Percentiles rank a stretch among this genome's conserved stretches.
Conservation (phyloP, 2,329 filamentous ascomycete species). For the Chaetomium globosum region DNA sequence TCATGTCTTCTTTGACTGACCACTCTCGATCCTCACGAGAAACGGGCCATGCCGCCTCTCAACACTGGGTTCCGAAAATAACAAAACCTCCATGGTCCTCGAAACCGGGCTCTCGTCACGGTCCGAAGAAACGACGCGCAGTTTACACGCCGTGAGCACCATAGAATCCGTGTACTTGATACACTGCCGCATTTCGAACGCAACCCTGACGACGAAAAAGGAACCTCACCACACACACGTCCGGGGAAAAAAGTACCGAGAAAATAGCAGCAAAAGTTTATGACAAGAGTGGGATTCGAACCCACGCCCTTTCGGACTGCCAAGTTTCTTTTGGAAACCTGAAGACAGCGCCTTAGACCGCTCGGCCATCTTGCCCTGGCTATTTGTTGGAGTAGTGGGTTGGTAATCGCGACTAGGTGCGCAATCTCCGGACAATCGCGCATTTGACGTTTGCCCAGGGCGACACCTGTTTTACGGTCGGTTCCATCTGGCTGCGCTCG, state of each 20-base stretch:
- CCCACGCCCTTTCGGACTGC: constrained; percentile 32
- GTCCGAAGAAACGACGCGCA: background rate
- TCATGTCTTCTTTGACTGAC: background rate
- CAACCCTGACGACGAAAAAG: background rate
- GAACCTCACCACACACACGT: background rate
- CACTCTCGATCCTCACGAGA: background rate
- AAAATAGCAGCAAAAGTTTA: constrained; percentile 20
- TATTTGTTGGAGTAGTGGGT: background rate
- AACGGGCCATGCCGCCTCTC: background rate
- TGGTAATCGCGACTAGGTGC: background rate
- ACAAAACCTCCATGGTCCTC: background rate
- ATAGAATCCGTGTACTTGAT: background rate
- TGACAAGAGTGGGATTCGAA: constrained; percentile 34
- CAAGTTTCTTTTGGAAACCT: constrained; percentile 19
- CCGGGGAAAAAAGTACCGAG: background rate
- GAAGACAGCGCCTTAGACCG: constrained; percentile 32
- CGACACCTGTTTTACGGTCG: too few species aligned
- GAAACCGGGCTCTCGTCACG: background rate
- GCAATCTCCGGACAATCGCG: background rate
- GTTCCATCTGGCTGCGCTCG: too few species aligned
- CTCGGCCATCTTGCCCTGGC: constrained; percentile 31
- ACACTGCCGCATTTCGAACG: background rate
- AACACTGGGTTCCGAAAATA: background rate
- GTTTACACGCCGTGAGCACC: too few species aligned
- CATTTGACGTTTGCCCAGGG: too few species aligned